A percentile compares a stretch with the other conserved stretches of the same genome.
Conservation (phyloP, 768 basidiomycete genomes). For the Clitopilus passeckerianus region DNA sequence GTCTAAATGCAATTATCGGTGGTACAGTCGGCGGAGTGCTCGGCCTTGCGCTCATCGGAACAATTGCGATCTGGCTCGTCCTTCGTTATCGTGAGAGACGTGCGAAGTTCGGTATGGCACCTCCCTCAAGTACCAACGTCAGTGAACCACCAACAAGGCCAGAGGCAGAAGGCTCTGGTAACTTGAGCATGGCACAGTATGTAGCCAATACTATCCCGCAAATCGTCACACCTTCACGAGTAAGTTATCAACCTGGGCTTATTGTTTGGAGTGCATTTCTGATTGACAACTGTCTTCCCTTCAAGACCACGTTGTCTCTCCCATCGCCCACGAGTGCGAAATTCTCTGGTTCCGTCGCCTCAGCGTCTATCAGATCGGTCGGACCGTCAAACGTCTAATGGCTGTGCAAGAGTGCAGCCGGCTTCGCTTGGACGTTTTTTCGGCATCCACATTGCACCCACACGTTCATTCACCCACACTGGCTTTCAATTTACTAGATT, state of each 20-base stretch:
- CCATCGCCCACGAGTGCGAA: constrained; percentile 11
- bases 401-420: neutral
- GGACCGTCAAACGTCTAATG: constrained; percentile 6
- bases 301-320: constrained; percentile 2
- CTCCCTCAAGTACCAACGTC: constrained; percentile 2
- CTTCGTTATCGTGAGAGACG: constrained; percentile 13
- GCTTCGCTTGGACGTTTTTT: neutral
- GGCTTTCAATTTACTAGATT: neutral
- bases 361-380: constrained; percentile 10
- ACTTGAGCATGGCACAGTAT: constrained; percentile 15
- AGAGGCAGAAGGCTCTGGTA: neutral
- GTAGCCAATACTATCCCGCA: constrained; percentile 10
- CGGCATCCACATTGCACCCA: neutral
- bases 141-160: constrained; percentile 5
- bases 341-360: constrained; percentile 6
- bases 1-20: constrained; percentile 45
- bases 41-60: constrained; percentile 26
- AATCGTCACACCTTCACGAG: constrained; percentile 5
- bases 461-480: neutral
- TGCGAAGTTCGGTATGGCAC: constrained; percentile 3
- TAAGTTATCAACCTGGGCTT: neutral
- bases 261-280: neutral
- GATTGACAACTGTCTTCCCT: neutral
- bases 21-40: constrained; percentile 23
- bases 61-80: constrained; percentile 18